Evolutionary conservation across 2,329 filamentous ascomycete species (phyloP).

Genomic region (Stagonosporopsis chrysanthemi): DNA sequence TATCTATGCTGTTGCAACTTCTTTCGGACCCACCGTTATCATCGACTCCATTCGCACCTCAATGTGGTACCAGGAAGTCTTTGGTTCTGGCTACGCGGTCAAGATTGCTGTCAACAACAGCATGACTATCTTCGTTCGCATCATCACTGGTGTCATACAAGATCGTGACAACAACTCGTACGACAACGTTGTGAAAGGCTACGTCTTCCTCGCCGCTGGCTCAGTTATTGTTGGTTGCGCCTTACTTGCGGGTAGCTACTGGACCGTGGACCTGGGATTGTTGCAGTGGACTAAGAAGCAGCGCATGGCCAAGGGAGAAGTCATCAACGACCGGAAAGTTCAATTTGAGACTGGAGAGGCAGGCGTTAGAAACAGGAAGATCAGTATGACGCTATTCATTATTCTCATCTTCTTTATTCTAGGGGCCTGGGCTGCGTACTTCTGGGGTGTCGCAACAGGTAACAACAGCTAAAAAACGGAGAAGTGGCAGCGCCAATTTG

Average conservation of each 20-base stretch:
- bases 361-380: slow-evolving; percentile 49
- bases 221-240: slow-evolving; percentile 57
- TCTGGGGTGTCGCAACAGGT: slow-evolving; percentile 66
- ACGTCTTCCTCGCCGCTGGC: slow-evolving; percentile 61
- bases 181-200: slow-evolving; percentile 62
- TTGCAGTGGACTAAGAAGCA: slow-evolving; percentile 67
- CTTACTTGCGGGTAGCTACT: slow-evolving; percentile 52
- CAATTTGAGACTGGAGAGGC: slow-evolving; percentile 47
- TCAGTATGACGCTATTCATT: slow-evolving; percentile 54
- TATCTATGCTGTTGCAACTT: slow-evolving; percentile 64
- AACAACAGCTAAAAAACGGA: slow-evolving; percentile 40
- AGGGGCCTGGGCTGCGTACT: slow-evolving; percentile 64
- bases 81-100: slow-evolving; percentile 66
- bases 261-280: slow-evolving; percentile 55
- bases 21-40: slow-evolving; percentile 65
- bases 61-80: slow-evolving; percentile 67
- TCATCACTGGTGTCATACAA: slow-evolving; percentile 66
- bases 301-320: slow-evolving; percentile 55
- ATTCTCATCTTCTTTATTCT: slow-evolving; percentile 57
- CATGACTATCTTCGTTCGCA: slow-evolving; percentile 67
- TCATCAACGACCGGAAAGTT: slow-evolving; percentile 55
- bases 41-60: slow-evolving; percentile 68
- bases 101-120: slow-evolving; percentile 70
- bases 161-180: slow-evolving; percentile 66
- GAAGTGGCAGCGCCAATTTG: too few species aligned